Base-by-base conservation (phyloP, 2,329 filamentous ascomycete genomes). In the Ophiostoma sp. region DNA sequence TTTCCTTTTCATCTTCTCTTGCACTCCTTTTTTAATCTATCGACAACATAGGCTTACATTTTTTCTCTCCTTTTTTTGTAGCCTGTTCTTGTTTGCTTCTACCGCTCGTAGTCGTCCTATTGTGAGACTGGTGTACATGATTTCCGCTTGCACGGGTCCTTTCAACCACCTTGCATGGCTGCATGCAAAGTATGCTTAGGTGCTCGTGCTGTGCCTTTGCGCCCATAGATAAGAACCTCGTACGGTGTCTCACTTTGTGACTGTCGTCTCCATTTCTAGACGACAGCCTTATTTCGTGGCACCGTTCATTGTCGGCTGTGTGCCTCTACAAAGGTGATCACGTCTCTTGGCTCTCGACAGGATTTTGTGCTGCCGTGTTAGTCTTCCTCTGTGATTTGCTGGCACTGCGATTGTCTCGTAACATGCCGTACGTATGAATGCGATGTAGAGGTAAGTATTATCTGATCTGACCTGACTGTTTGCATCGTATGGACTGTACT, bases 161-260 rank as follows among this genome's bases (percentile, higher is more conserved):
- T 27, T 27, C 27, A 27, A 27, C 27, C 2, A 27, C 27, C 27
- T 27, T 27, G 27, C 27, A 27, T 27, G 27, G 27, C 27, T 27
- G 27, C 27, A 27, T 27, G 2, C 27, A 27, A 27, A 27, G 27
- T 27, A 27, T 27, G 27, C 27, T 27, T 27, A 27, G 27, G 27
- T 27, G 27, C 27, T 27, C 27, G 27, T 27, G 27, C 27, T 27
- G 27, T 27, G 2, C 27, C 27, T 27, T 47, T 16, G 5, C 45
- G 7, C 45, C 42, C 45, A 47, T 16, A 55, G 49, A 55, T 55
- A 55, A 55, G 49, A 55, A 27, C 49, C 27, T 60, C 55, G 47
- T 52, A 52, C 47, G 52, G 9, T 60, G 55, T 60, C 55, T 60
- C 55, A 60, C 27, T 36, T 18, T 60, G 55, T 38, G 12, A 14